Base-by-base conservation (phyloP, 2,329 filamentous ascomycete species). In the Bipolaris gigantea region DNA sequence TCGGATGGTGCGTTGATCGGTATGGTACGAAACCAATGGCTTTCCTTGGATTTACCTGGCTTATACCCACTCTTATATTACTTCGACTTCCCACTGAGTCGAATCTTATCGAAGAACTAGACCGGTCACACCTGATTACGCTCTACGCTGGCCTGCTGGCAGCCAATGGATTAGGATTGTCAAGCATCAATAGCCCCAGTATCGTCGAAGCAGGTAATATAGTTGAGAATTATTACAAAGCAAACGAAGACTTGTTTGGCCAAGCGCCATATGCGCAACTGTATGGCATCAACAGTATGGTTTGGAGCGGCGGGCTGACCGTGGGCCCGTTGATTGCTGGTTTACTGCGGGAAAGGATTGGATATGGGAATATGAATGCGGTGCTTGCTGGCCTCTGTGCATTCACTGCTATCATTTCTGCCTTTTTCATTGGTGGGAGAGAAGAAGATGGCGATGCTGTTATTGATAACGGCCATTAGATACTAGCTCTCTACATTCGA, bases 241-340 rank as follows among this genome's bases (percentile, higher is more conserved):
- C 79, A 1, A 87, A 86, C 51, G 76, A 76, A 1, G 78, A 77
- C 0, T 74, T 83, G 46, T 87, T 86, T 59, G 40, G 83, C 1
- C 75, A 81, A 4, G 82, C 82, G 0, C 85, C 85, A 0, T 87
- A 87, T 64, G 85, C 85, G 2, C 86, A 88, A 69, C 75, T 88
- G 0, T 89, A 87, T 66, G 85, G 83, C 2, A 74, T 88, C 54
- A 86, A 84, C 61, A 84, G 80, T n/a, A 80, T 87, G 77, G 78
- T 84, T 0, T 88, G 85, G 67, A 82, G 81, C 55, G 72, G 76
- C 0, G 86, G 86, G 0, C 71, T 88, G 47, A 81, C 84, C 0
- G 48, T 86, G 5, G 86, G 86, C 0, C 86, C 86, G 0, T 65
- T 86, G 13, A 67, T 84, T 45, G 81, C 80, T 7, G 85, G 85